Percentiles rank a stretch among this genome's conserved stretches.
Evolutionary conservation across 805 yeast genomes (phyloP).

Genomic region (Candida gorgasii): DNA sequence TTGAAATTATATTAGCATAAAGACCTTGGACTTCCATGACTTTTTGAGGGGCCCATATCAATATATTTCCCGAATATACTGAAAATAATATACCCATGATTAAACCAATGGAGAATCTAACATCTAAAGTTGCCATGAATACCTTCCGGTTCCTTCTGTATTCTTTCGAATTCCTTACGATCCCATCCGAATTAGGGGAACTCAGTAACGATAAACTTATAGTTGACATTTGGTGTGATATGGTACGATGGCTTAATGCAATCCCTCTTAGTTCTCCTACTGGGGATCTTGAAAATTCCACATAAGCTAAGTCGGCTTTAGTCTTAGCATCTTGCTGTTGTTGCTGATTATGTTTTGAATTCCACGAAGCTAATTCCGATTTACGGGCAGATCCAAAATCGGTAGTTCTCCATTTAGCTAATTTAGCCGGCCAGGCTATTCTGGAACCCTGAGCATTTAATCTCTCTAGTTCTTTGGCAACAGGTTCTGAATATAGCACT

Average conservation of each 20-base stretch:
- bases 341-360: constrained; percentile 15
- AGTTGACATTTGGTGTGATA: constrained; percentile 84
- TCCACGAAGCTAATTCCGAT: constrained; percentile 33
- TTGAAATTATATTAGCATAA: constrained; percentile 77
- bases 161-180: constrained; percentile 39
- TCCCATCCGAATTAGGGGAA: constrained; percentile 58
- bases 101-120: constrained; percentile 71
- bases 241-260: constrained; percentile 85
- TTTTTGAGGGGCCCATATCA: constrained; percentile 75
- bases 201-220: constrained; percentile 69
- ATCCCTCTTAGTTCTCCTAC: constrained; percentile 92
- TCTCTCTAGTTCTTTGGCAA: constrained; percentile 72
- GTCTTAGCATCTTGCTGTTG: constrained; percentile 15
- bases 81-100: constrained; percentile 79
- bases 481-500: constrained; percentile 78
- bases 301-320: constrained; percentile 73
- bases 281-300: constrained; percentile 88
- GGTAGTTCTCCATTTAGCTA: constrained; percentile 77
- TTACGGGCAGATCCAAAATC: constrained; percentile 70
- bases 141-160: constrained; percentile 49
- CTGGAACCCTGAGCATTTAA: constrained; percentile 37
- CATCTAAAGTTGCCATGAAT: constrained; percentile 48
- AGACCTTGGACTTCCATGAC: constrained; percentile 81
- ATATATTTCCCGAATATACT: constrained; percentile 79
- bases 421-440: constrained; percentile 71